Percentiles rank a stretch among this genome's conserved stretches.
Evolutionary conservation across 495 filamentous ascomycete genomes (phyloP).

Genomic region (Zalerion maritima): DNA sequence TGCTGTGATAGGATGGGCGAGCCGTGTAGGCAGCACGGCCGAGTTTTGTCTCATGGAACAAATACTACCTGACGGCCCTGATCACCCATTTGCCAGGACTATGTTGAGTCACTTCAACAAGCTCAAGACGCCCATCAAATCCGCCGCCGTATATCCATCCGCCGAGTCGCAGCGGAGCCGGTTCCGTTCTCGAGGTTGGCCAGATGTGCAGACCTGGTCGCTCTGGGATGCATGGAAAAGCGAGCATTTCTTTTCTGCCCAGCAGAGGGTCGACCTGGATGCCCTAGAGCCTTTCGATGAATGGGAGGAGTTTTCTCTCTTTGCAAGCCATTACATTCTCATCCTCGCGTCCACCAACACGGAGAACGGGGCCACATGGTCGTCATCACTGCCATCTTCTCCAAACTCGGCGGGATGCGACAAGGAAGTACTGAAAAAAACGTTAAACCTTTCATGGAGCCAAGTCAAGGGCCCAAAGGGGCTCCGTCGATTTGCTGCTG

Average conservation of each 20-base stretch:
- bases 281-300: conserved; percentile 76
- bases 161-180: conserved; percentile 47
- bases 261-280: conserved; percentile 44
- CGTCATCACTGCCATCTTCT: background rate
- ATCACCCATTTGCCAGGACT: conserved; percentile 73
- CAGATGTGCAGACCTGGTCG: conserved; percentile 38
- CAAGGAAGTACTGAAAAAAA: conserved; percentile 5
- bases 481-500: conserved; percentile 27
- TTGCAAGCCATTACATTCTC: conserved; percentile 74
- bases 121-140: conserved; percentile 58
- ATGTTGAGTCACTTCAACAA: conserved; percentile 82
- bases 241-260: conserved; percentile 39
- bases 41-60: conserved; percentile 84
- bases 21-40: conserved; percentile 34
- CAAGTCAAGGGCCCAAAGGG: conserved; percentile 19
- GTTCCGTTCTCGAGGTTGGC: conserved; percentile 54
- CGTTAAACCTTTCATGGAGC: background rate
- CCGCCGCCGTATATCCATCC: conserved; percentile 54
- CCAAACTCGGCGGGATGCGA: background rate
- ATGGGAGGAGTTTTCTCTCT: conserved; percentile 89
- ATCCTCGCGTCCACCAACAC: conserved; percentile 41
- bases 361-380: background rate
- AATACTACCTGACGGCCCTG: conserved; percentile 57
- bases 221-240: conserved; percentile 73
- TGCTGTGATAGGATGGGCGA: conserved; percentile 55